phyloP scores from a whole-genome alignment of 768 basidiomycete genomes.

The Peribolospora baueri region DNA sequence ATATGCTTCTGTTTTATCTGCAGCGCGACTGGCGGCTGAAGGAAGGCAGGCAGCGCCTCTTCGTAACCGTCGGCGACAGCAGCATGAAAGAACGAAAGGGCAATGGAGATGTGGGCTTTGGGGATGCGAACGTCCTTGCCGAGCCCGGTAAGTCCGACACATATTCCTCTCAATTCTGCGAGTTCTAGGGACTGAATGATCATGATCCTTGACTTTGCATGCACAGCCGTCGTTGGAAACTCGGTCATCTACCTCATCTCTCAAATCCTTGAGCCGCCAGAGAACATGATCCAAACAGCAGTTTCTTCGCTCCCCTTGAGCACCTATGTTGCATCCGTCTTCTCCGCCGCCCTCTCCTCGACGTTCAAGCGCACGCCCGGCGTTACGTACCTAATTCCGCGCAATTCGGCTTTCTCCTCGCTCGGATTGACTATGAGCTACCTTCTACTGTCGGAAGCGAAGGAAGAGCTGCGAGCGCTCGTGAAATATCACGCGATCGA shows the following conservation, averaged over 20 bases:
- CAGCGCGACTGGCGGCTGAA: conserved; percentile 9
- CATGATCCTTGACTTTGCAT: background rate
- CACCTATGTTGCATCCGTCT: conserved; percentile 67
- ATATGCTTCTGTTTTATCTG: no score
- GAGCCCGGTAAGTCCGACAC: conserved; percentile 37
- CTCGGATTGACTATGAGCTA: conserved; percentile 75
- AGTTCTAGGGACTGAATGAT: background rate
- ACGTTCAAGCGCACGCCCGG: conserved; percentile 38
- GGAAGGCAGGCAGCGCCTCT: conserved; percentile 24
- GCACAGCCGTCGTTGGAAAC: conserved; percentile 43
- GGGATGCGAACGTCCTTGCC: conserved; percentile 54
- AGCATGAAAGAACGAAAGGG: conserved; percentile 4
- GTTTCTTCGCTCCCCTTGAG: conserved; percentile 52
- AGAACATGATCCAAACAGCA: conserved; percentile 53
- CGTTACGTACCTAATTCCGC: conserved; percentile 64
- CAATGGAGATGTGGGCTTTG: conserved; percentile 43
- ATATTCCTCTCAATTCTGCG: conserved; percentile 2
- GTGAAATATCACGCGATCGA: conserved; percentile 67
- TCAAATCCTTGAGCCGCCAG: conserved; percentile 54
- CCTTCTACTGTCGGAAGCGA: conserved; percentile 46
- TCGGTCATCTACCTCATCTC: conserved; percentile 76
- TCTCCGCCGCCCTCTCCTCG: conserved; percentile 61
- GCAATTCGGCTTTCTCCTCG: conserved; percentile 64
- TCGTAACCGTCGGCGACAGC: conserved; percentile 16
- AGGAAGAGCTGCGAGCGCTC: conserved; percentile 54